A percentile compares a stretch with the other conserved stretches of the same genome.
Conservation (phyloP, 768 basidiomycete genomes). For the Leccinum subgranulosum region DNA sequence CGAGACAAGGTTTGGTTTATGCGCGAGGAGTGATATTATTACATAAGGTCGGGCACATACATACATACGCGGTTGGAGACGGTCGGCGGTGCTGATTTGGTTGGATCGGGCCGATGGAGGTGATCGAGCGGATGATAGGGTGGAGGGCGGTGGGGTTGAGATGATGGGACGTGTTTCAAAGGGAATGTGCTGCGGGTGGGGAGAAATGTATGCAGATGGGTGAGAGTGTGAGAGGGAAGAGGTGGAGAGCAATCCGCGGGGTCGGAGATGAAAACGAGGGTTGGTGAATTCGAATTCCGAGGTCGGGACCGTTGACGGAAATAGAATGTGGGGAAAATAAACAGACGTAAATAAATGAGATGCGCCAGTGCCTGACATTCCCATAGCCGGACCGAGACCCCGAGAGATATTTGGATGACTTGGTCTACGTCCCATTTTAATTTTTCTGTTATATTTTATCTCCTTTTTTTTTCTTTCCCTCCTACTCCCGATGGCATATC, state of each 20-base stretch:
- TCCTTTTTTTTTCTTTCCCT: not conserved
- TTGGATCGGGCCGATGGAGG: not conserved
- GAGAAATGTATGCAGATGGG: not conserved
- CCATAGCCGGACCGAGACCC: constrained; percentile 35
- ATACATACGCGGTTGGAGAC: not conserved
- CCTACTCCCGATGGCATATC: constrained; percentile 24
- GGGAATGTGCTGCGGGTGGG: not conserved
- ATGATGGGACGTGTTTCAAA: not conserved
- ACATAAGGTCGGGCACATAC: not conserved
- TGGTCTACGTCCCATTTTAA: not conserved
- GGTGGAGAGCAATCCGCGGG: not conserved
- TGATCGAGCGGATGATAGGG: not conserved
- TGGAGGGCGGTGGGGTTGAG: not conserved
- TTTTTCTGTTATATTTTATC: not conserved
- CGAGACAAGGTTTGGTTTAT: not conserved
- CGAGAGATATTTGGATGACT: constrained; percentile 19
- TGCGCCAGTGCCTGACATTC: constrained; percentile 21
- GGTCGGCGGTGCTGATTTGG: not conserved
- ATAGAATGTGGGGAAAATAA: constrained; percentile 26
- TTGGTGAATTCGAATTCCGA: constrained; percentile 9
- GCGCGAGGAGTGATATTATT: not conserved
- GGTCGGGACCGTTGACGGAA: constrained; percentile 13
- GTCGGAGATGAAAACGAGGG: not conserved
- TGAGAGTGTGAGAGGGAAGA: not conserved
- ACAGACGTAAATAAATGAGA: constrained; percentile 7